Evolutionary conservation across 2,329 filamentous ascomycete genomes (phyloP), one percentile per base, ranked within the genome.

Genomic region (Lasiodiplodia theobromae): DNA sequence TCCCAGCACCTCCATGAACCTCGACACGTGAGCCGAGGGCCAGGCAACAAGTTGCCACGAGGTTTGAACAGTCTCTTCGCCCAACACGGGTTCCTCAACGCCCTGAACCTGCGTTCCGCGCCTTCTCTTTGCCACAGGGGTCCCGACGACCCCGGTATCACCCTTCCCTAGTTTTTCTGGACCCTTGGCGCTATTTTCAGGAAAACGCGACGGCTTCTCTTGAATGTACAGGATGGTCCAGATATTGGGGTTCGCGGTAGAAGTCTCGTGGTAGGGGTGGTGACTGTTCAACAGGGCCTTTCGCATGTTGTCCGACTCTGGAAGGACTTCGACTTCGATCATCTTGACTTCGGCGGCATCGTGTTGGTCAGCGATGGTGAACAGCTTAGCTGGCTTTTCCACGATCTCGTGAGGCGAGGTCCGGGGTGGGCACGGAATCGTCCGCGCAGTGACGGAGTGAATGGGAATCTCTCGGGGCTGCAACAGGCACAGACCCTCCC

Each of bases 1-100:
- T 11, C 28, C 44, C 2, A 23, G 25, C 2, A 38, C 28, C 16
- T 64, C 60, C 28, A 38, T 16, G 28, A 23, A 21, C 6, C 37
- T 64, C 16, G 51, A 47, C 3, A 54, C 25, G 21, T 66, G 52
- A 5, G 51, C 51, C 12, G 63, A 66, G 21, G 51, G 63, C 40
- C 44, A 66, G 6, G 63, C 63, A 8, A 66, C n/a, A 6, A 66
- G 18, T 23, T 66, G 63, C 63, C 63, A 66, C 21, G 63, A 31
- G 23, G 34, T 51, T 3, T 66, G 49, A 31, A 11, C n/a, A 47
- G 5, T 3, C 6, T 4, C 2, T 16, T 44, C 51, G 21, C 52
- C n/a, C 14, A 16, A 2, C 10, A 21, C 7, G 18, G 21, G 31
- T 23, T 23, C 23, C 52, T 38, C 60, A 52, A 64, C 60, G 10